Conservation (phyloP, 2,329 filamentous ascomycete species). For the Xylariaceae sp. region DNA sequence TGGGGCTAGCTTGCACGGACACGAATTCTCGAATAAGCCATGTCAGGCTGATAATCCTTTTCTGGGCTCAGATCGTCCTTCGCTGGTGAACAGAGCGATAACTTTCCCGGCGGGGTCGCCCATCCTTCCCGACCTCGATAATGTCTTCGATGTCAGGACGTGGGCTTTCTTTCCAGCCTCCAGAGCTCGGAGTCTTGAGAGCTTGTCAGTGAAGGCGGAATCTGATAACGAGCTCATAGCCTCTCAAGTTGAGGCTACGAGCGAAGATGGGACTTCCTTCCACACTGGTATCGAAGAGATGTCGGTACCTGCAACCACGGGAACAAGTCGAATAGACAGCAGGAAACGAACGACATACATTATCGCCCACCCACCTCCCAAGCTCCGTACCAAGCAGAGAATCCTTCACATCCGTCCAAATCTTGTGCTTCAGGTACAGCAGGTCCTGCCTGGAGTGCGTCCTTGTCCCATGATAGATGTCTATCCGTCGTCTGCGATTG, state of each 20-base stretch:
- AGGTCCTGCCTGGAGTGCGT: slow-evolving; percentile 53
- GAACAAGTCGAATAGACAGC: slow-evolving; percentile 38
- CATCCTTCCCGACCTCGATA: slow-evolving; percentile 14
- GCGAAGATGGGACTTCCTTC: slow-evolving; percentile 44
- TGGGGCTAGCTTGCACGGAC: slow-evolving; percentile 54
- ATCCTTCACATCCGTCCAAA: slow-evolving; percentile 62
- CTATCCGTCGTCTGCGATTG: slow-evolving; percentile 60
- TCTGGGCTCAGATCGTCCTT: slow-evolving; percentile 26
- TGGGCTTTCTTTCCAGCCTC: slow-evolving; percentile 16
- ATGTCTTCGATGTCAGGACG: slow-evolving; percentile 9
- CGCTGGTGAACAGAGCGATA: slow-evolving; percentile 22
- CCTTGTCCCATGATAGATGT: slow-evolving; percentile 67
- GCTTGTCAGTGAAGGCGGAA: slow-evolving; percentile 17
- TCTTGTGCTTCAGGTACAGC: slow-evolving; percentile 66
- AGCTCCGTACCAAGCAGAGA: slow-evolving; percentile 54
- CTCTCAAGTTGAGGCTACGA: slow-evolving; percentile 30
- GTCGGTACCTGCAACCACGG: slow-evolving; percentile 33
- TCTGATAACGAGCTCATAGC: slow-evolving; percentile 23
- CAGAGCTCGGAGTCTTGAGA: slow-evolving; percentile 13
- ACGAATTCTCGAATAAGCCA: slow-evolving; percentile 46
- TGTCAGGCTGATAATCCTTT: slow-evolving; percentile 29
- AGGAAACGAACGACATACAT: slow-evolving; percentile 59
- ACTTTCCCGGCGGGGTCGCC: slow-evolving; percentile 17
- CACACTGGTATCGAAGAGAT: slow-evolving; percentile 45
- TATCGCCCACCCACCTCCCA: slow-evolving; percentile 62